A percentile compares a stretch with the other conserved stretches of the same genome.
Evolutionary conservation across 805 yeast species (phyloP).

Genomic region (Kazachstania psychrophila): DNA sequence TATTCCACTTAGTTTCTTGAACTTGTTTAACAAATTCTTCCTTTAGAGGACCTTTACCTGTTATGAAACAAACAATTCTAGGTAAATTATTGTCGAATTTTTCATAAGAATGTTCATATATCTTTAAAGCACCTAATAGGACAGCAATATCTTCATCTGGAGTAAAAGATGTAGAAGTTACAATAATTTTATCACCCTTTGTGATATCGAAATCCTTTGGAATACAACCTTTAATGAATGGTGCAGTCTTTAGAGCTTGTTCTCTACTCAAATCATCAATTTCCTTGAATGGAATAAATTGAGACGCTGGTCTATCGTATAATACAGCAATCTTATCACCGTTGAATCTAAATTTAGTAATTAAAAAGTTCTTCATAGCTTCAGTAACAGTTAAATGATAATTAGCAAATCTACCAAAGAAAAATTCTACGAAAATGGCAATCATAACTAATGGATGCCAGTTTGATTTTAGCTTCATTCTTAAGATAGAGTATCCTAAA

Average conservation of each 20-base stretch:
- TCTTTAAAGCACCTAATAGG: conserved; percentile 56
- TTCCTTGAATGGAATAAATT: conserved; percentile 44
- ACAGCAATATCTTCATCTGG: conserved; percentile 84
- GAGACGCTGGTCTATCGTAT: conserved; percentile 78
- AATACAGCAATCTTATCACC: conserved; percentile 48
- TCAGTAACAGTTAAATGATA: conserved; percentile 74
- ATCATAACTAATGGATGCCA: conserved; percentile 54
- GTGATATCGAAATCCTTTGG: conserved; percentile 28
- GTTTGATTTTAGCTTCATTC: conserved; percentile 45
- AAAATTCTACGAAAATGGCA: conserved; percentile 53
- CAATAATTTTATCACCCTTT: conserved; percentile 49
- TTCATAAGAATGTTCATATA: conserved; percentile 39
- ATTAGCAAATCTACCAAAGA: conserved; percentile 54
- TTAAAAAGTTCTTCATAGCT: conserved; percentile 56
- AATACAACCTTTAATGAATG: conserved; percentile 31
- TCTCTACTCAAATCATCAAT: conserved; percentile 14
- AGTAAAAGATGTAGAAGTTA: conserved; percentile 88
- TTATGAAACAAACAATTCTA: conserved; percentile 61
- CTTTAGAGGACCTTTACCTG: conserved; percentile 91
- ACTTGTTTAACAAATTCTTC: conserved; percentile 42
- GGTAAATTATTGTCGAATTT: conserved; percentile 31
- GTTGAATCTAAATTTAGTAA: conserved; percentile 44
- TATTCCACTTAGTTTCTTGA: conserved; percentile 33
- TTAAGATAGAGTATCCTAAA: conserved; percentile 74
- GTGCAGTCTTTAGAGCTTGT: conserved; percentile 11